phyloP scores from a whole-genome alignment of 495 filamentous ascomycete genomes.

The Daldinia bambusicola region DNA sequence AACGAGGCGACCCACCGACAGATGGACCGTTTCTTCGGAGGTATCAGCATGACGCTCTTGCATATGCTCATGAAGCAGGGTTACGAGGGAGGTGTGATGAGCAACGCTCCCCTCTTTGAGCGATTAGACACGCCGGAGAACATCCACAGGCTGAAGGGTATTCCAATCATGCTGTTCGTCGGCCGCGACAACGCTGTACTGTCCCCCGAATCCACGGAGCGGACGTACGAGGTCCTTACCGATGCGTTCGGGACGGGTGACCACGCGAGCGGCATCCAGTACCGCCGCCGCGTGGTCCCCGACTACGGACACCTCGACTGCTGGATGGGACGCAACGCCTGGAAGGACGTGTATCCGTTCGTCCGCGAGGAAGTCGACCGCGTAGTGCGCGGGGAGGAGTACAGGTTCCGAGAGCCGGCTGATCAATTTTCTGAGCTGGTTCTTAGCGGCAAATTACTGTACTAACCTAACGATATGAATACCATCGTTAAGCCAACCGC shows the following conservation, averaged over 20 bases:
- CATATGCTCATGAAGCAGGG: conserved; percentile 68
- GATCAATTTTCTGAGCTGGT: conserved; percentile 57
- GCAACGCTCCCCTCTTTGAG: conserved; percentile 58
- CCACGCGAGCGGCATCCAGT: conserved; percentile 51
- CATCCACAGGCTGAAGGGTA: conserved; percentile 60
- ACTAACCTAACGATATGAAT: conserved; percentile 29
- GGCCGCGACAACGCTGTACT: conserved; percentile 70
- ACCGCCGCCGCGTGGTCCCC: conserved; percentile 64
- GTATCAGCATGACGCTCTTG: conserved; percentile 69
- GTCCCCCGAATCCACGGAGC: conserved; percentile 66
- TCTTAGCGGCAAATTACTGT: conserved; percentile 54
- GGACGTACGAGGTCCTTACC: conserved; percentile 66
- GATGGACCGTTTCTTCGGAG: conserved; percentile 69
- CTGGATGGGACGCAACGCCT: conserved; percentile 72
- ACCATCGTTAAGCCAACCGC: not conserved
- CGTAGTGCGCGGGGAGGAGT: conserved; percentile 54
- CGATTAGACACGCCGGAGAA: conserved; percentile 61
- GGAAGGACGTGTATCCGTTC: conserved; percentile 70
- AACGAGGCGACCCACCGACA: conserved; percentile 72
- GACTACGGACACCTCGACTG: conserved; percentile 75
- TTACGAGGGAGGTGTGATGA: conserved; percentile 60
- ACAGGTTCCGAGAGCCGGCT: conserved; percentile 54
- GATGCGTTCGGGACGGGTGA: conserved; percentile 59
- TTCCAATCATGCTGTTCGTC: conserved; percentile 68
- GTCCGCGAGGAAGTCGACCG: conserved; percentile 65